Percentiles rank a stretch among this genome's conserved stretches.
Evolutionary conservation across 305 asterid species (phyloP).

Genomic region (Solanum hybrid): DNA sequence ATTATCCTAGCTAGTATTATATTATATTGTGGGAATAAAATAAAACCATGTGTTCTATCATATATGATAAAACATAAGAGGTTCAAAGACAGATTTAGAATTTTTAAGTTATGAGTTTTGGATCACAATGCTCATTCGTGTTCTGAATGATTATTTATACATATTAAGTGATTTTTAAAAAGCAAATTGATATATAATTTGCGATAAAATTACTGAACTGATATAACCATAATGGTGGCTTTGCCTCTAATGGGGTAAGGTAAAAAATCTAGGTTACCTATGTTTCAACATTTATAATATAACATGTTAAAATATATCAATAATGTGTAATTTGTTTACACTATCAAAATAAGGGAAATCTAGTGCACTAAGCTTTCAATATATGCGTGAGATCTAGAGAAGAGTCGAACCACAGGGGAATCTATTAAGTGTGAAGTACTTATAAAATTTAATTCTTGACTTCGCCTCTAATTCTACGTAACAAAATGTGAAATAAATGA

Average conservation of each 20-base stretch:
- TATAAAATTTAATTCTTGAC: too few species aligned
- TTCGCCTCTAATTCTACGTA: too few species aligned
- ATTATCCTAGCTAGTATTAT: not conserved
- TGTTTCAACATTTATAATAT: not conserved
- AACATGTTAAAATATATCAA: not conserved
- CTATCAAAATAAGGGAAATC: rapidly evolving
- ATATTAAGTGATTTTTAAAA: not conserved
- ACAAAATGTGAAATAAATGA: not conserved
- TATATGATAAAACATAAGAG: not conserved
- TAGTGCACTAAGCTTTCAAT: not conserved
- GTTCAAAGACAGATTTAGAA: not conserved
- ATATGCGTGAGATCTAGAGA: not conserved
- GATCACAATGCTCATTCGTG: not conserved
- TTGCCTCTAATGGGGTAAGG: not conserved
- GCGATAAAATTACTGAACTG: not conserved
- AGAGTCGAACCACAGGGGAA: not conserved
- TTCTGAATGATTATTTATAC: not conserved
- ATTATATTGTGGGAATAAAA: not conserved
- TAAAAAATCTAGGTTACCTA: not conserved
- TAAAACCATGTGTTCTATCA: not conserved
- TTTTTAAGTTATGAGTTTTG: not conserved
- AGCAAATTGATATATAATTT: not conserved
- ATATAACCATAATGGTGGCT: not conserved
- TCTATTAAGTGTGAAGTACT: too few species aligned
- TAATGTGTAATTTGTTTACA: too few species aligned